Evolutionary conservation across 306 rosid genomes (phyloP).

Genomic region (Dicorynia guianensis): DNA sequence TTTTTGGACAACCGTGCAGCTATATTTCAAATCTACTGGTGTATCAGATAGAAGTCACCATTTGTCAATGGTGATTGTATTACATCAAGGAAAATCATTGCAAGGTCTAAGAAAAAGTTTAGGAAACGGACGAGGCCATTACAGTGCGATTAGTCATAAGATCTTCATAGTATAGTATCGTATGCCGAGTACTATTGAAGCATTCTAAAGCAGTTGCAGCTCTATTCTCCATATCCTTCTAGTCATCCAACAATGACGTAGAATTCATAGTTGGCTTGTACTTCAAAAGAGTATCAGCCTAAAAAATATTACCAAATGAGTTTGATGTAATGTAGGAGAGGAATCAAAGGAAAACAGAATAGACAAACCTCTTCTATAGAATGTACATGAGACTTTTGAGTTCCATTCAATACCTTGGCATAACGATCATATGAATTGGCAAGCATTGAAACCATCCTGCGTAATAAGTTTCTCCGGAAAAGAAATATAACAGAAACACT

Average conservation of each 20-base stretch:
- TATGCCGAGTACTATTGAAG: slow-evolving; percentile 81
- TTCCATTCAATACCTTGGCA: slow-evolving; percentile 93
- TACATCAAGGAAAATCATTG: not conserved
- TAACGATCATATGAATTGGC: slow-evolving; percentile 92
- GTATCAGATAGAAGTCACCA: slow-evolving; percentile 9
- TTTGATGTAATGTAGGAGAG: slow-evolving; percentile 21
- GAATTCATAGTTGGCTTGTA: slow-evolving; percentile 82
- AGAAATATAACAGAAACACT: slow-evolving; percentile 84
- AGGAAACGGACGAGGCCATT: slow-evolving; percentile 45
- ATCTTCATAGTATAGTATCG: slow-evolving; percentile 84
- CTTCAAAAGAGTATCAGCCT: slow-evolving; percentile 84
- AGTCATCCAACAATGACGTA: slow-evolving; percentile 60
- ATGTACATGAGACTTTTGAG: slow-evolving; percentile 95
- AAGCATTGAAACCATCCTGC: slow-evolving; percentile 79
- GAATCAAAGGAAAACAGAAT: slow-evolving; percentile 22
- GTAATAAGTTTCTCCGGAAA: slow-evolving; percentile 78
- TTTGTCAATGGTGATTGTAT: not conserved
- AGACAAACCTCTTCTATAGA: slow-evolving; percentile 75
- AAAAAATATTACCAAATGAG: slow-evolving; percentile 40
- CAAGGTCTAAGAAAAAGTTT: not conserved
- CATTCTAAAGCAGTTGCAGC: slow-evolving; percentile 66
- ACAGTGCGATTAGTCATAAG: slow-evolving; percentile 72
- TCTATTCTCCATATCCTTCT: slow-evolving; percentile 71
- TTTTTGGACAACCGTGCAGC: slow-evolving; percentile 8
- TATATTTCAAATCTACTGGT: not conserved